These are phyloP conservation scores for Persicaria tinctoria DNA, from an alignment of 148 eudicot species.

Conservation along the genomic window DNA sequence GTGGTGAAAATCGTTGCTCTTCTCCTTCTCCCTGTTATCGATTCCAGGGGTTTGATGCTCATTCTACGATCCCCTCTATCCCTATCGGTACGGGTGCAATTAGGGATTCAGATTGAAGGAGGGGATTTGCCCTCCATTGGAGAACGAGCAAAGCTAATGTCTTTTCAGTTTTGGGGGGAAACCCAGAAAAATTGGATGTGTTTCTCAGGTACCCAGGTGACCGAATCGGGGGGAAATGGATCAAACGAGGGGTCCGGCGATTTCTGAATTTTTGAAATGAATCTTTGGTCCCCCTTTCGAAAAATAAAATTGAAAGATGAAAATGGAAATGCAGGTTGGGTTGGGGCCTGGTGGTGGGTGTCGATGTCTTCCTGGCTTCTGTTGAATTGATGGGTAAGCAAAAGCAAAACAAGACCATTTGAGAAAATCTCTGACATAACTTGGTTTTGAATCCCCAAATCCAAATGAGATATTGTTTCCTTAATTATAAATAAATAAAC, in stretches of 20 bases:
- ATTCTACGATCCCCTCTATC: conserved; percentile 12
- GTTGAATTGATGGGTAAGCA: conserved; percentile 28
- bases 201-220: conserved; percentile 11
- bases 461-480: too few relatives aligned
- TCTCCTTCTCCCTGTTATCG: conserved; percentile 36
- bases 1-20: conserved; percentile 50
- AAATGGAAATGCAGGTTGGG: background rate
- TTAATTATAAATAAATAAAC: too few relatives aligned
- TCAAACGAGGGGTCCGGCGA: background rate
- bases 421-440: background rate
- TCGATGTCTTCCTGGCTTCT: conserved; percentile 3
- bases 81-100: background rate
- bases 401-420: background rate
- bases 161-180: conserved; percentile 16
- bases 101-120: conserved; percentile 13
- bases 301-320: background rate
- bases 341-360: conserved; percentile 4
- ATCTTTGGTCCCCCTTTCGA: background rate
- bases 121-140: conserved; percentile 1
- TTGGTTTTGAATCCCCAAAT: background rate
- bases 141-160: background rate
- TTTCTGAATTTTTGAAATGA: background rate
- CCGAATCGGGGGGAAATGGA: background rate
- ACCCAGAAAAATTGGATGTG: conserved; percentile 19
- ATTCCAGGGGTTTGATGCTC: conserved; percentile 28